These are phyloP conservation scores for Sungouiella blattae DNA, from an alignment of 805 yeast genomes.

Conservation along the genomic window DNA sequence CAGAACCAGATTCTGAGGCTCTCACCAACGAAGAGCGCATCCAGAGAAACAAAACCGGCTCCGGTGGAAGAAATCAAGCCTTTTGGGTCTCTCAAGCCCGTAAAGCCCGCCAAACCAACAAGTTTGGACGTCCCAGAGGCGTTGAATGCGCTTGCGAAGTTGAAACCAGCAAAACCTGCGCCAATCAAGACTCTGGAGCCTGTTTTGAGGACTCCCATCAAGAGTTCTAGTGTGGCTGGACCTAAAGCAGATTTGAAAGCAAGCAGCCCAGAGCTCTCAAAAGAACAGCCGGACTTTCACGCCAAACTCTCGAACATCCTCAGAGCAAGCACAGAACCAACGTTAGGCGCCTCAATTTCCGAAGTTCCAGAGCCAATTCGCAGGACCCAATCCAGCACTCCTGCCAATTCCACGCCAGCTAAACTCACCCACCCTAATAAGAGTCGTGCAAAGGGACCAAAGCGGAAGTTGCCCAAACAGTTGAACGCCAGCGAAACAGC, in stretches of 20 bases:
- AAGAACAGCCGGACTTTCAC: slow-evolving; percentile 4
- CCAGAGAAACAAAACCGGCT: not conserved
- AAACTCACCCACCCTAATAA: slow-evolving; percentile 45
- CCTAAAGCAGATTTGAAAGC: not conserved
- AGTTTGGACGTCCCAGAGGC: slow-evolving; percentile 1
- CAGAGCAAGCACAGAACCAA: slow-evolving; percentile 28
- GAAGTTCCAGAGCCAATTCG: not conserved
- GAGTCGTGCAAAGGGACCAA: slow-evolving; percentile 49
- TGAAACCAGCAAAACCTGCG: slow-evolving; percentile 3
- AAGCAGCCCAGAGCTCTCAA: not conserved
- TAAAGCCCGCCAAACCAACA: not conserved
- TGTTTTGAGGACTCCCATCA: too few relatives aligned
- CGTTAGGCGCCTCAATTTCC: slow-evolving; percentile 3
- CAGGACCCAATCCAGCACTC: not conserved
- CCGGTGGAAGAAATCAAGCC: not conserved
- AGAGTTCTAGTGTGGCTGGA: not conserved
- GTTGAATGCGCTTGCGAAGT: not conserved
- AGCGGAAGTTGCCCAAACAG: slow-evolving; percentile 42
- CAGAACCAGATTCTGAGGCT: slow-evolving; percentile 1
- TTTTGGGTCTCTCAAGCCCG: not conserved
- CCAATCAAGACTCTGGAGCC: too few relatives aligned
- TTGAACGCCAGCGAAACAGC: not conserved
- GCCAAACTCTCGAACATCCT: slow-evolving; percentile 23
- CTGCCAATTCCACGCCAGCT: not conserved
- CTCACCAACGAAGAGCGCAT: slow-evolving; percentile 1